These are phyloP conservation scores for Wallacemonas collosoma DNA, from an alignment of 208 protist genomes.

Conservation along the genomic window DNA sequence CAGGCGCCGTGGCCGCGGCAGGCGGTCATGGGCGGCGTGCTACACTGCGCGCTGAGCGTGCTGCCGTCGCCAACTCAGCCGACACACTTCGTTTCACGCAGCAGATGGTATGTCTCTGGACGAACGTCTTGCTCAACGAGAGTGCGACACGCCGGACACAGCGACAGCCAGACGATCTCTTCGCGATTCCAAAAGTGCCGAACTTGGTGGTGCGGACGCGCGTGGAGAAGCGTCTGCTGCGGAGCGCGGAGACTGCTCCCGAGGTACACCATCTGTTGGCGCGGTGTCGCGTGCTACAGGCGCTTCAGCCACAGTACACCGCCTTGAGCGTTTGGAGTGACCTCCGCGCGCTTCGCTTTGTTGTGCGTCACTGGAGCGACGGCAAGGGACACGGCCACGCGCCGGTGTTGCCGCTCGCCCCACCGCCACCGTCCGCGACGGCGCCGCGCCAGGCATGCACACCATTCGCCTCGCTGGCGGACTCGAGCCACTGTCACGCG, in stretches of 20 bases:
- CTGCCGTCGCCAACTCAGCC: not conserved
- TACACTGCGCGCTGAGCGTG: not conserved
- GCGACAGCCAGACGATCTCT: not conserved
- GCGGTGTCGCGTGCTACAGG: slow-evolving; percentile 29
- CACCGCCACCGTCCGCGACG: slow-evolving; percentile 27
- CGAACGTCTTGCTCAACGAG: not conserved
- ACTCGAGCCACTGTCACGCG: not conserved
- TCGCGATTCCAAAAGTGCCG: not conserved
- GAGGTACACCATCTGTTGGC: slow-evolving; percentile 27
- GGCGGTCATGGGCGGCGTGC: not conserved
- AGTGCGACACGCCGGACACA: not conserved
- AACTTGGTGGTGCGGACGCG: not conserved
- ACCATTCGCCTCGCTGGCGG: not conserved
- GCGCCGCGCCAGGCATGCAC: not conserved
- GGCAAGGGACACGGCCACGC: slow-evolving; percentile 11
- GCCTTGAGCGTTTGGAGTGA: slow-evolving; percentile 22
- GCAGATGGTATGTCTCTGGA: not conserved
- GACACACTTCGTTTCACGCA: not conserved
- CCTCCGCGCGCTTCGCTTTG: slow-evolving; percentile 26
- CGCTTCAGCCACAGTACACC: slow-evolving; percentile 30
- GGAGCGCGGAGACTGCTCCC: not conserved
- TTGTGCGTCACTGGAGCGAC: slow-evolving; percentile 27
- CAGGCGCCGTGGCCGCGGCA: too few relatives aligned
- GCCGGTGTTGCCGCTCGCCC: slow-evolving; percentile 6
- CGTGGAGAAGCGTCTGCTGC: slow-evolving; percentile 11